These are phyloP conservation scores for Phyllachora maydis DNA, from an alignment of 2,329 filamentous ascomycete species.

Conservation along the genomic window DNA sequence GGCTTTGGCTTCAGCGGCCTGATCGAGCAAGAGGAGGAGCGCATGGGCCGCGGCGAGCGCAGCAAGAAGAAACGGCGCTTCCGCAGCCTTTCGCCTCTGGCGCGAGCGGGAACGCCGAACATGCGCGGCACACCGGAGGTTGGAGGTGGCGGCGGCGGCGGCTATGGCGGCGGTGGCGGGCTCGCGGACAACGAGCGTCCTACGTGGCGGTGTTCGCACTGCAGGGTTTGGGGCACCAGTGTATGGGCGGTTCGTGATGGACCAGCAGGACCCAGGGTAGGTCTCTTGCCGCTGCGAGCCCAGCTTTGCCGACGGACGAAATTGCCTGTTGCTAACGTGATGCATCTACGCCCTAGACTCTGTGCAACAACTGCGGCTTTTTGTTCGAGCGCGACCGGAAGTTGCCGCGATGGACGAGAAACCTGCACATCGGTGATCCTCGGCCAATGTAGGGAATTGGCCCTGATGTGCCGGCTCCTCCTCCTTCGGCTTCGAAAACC, in stretches of 20 bases:
- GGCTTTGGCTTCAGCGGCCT: conserved; percentile 26
- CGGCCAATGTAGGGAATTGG: too few species aligned
- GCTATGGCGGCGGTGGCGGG: conserved; percentile 41
- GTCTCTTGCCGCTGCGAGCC: too few species aligned
- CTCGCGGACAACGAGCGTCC: conserved; percentile 60
- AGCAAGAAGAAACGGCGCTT: conserved; percentile 93
- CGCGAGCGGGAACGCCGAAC: conserved; percentile 44
- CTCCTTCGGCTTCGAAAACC: too few species aligned
- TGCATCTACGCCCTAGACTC: conserved; percentile 29
- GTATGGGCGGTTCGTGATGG: conserved; percentile 94
- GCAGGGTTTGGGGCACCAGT: conserved; percentile 67
- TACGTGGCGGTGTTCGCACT: conserved; percentile 78
- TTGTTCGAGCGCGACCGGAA: conserved; percentile 74
- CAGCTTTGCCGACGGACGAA: too few species aligned
- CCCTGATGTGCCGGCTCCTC: too few species aligned
- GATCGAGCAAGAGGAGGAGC: conserved; percentile 46
- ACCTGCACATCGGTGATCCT: conserved; percentile 37
- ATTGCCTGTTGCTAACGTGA: conserved; percentile 7
- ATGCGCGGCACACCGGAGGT: conserved; percentile 66
- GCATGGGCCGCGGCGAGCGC: conserved; percentile 78
- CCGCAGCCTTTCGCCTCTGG: conserved; percentile 66
- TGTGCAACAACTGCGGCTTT: conserved; percentile 87
- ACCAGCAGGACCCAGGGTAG: conserved; percentile 62
- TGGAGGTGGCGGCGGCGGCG: conserved; percentile 50
- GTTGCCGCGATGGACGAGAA: conserved; percentile 57